Percentiles rank a stretch among this genome's conserved stretches.
Evolutionary conservation across 2,329 filamentous ascomycete genomes (phyloP).

Genomic region (Fusarium brachygibbosum): DNA sequence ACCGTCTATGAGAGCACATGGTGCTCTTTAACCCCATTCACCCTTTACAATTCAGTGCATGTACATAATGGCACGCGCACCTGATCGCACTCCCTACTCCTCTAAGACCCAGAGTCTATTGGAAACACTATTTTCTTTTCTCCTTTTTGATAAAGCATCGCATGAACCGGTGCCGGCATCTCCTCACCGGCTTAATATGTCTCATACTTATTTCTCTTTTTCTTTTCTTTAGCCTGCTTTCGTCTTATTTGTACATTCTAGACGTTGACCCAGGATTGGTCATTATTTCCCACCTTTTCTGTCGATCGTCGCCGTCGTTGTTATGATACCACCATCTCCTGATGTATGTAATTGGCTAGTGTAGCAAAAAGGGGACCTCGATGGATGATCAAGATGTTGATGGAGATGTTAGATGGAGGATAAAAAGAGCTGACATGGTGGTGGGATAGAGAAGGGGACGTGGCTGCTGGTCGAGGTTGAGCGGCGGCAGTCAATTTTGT

Average conservation of each 20-base stretch:
- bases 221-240: constrained; percentile 30
- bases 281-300: constrained; percentile 43
- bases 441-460: constrained; percentile 31
- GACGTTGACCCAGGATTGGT: constrained; percentile 52
- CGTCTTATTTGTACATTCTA: constrained; percentile 54
- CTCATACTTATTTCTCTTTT: constrained; percentile 48
- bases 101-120: constrained; percentile 34
- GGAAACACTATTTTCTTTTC: constrained; percentile 36
- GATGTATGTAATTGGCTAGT: constrained; percentile 51
- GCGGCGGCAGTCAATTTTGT: constrained; percentile 31
- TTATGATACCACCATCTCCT: constrained; percentile 53
- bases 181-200: constrained; percentile 53
- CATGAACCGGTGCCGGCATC: constrained; percentile 50
- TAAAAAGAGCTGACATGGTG: constrained; percentile 26
- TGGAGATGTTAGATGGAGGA: constrained; percentile 31
- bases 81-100: constrained; percentile 35
- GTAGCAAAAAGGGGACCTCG: constrained; percentile 37
- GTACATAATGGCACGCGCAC: constrained; percentile 34
- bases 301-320: constrained; percentile 42
- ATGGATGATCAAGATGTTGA: constrained; percentile 29
- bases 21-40: constrained; percentile 31
- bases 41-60: constrained; percentile 30
- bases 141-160: constrained; percentile 42
- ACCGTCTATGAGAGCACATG: constrained; percentile 25
- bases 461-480: constrained; percentile 44